Evolutionary conservation across 2,329 filamentous ascomycete genomes (phyloP), one percentile per base, ranked within the genome.

Genomic region (Alternaria longipes): DNA sequence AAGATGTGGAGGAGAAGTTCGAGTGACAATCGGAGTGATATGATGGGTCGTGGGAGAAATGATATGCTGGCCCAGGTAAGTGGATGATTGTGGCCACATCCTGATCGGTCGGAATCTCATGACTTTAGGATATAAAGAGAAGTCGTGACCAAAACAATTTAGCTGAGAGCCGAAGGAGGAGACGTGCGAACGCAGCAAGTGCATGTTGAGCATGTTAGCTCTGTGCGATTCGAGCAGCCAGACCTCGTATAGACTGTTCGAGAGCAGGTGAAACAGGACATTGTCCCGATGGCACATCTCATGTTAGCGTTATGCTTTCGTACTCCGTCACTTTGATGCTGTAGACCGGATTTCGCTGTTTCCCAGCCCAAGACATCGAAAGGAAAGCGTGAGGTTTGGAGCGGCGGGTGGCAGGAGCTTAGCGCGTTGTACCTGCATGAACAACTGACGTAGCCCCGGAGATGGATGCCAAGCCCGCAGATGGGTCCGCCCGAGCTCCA

Each of bases 361-460:
- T 36, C 20, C 22, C 12, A 36, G 28, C 26, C 14, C 24, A 18
- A 32, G 9, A 42, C 18, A 12, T 38, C 12, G 14, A n/a, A 30
- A 12, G 24, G 30, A 36, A 56, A 52, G 46, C 30, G 46, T 34
- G 32, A 38, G 18, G 52, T 20, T 20, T 36, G 34, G 11, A 24
- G 36, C 28, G 40, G 36, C 28, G 32, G 45, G 36, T 36, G 53
- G 42, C 47, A 36, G 22, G 28, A 59, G 52, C 28, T 53, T 61
- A 58, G 59, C 49, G 59, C 50, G 54, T 56, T 41, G 59, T 58
- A 63, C 64, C 57, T 63, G 62, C 59, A 61, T 61, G 49, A 57
- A 67, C 38, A 24, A 52, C 45, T 67, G 62, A 67, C 65, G 65
- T 67, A 67, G 59, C 50, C 28, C 46, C 42, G 38, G 51, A 47